phyloP scores from a whole-genome alignment of 768 basidiomycete genomes.

The Trichaptum fuscoviolaceum region DNA sequence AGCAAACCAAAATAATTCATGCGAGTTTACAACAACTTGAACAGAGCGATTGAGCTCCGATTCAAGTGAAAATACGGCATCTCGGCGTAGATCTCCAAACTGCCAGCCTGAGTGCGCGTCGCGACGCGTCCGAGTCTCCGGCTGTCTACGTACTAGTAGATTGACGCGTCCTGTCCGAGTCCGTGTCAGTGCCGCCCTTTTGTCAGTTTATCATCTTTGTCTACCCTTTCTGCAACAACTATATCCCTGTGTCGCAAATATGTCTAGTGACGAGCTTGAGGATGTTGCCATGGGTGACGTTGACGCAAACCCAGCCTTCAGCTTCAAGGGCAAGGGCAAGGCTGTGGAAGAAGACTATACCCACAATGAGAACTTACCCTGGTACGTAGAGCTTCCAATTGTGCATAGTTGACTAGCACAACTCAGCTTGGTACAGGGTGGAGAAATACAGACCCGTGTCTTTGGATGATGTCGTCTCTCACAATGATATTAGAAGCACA shows the following conservation, averaged over 20 bases:
- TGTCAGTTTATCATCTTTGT: neutral
- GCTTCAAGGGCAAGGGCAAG: slow-evolving; percentile 71
- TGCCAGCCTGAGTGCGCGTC: too few species aligned
- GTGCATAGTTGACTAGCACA: slow-evolving; percentile 8
- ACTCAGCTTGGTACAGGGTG: slow-evolving; percentile 54
- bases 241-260: slow-evolving; percentile 19
- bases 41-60: neutral
- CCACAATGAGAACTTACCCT: slow-evolving; percentile 71
- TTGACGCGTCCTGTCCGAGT: too few species aligned
- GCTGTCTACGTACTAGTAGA: too few species aligned
- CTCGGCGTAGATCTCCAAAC: neutral
- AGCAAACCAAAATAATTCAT: neutral
- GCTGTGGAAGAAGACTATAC: slow-evolving; percentile 39
- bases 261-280: slow-evolving; percentile 48
- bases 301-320: slow-evolving; percentile 25
- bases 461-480: slow-evolving; percentile 92
- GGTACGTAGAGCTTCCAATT: slow-evolving; percentile 43
- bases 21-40: neutral
- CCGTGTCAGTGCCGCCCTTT: too few species aligned
- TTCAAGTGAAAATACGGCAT: neutral
- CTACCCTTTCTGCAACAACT: too few species aligned
- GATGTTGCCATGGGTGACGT: slow-evolving; percentile 49
- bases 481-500: slow-evolving; percentile 90
- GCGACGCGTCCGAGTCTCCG: too few species aligned
- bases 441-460: slow-evolving; percentile 95